Percentiles rank a stretch among this genome's conserved stretches.
These are phyloP conservation scores for Chaetomium olivaceum DNA, from an alignment of 2,329 filamentous ascomycete genomes.

Conservation along the genomic window DNA sequence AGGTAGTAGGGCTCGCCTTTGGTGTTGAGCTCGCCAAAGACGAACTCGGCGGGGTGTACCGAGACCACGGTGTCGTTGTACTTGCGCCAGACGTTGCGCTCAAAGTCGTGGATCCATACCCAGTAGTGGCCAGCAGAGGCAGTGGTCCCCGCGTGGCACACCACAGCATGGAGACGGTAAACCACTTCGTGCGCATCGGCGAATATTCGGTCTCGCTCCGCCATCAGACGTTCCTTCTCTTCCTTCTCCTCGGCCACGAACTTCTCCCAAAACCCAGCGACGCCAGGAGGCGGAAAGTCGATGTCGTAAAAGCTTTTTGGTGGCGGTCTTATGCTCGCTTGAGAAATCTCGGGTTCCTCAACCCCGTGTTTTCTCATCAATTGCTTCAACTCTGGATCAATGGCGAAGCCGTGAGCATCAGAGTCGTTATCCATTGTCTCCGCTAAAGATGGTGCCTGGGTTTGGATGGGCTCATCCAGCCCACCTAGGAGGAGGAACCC, in stretches of 20 bases:
- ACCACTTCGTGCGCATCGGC: conserved; percentile 62
- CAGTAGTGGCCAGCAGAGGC: conserved; percentile 86
- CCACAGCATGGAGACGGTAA: conserved; percentile 87
- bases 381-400: conserved; percentile 6
- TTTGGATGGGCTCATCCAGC: background rate
- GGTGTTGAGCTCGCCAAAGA: conserved; percentile 67
- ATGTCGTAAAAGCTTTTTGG: background rate
- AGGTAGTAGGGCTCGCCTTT: conserved; percentile 66
- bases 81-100: conserved; percentile 77
- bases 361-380: conserved; percentile 16
- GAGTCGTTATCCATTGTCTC: too few species aligned
- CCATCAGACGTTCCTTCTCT: conserved; percentile 32
- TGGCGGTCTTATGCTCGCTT: background rate
- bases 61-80: conserved; percentile 90
- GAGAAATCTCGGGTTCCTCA: background rate
- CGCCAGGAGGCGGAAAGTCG: background rate
- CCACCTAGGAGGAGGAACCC: conserved; percentile 16
- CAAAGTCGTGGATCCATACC: conserved; percentile 93
- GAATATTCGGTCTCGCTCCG: conserved; percentile 56
- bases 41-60: conserved; percentile 67
- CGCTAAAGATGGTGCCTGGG: background rate
- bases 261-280: conserved; percentile 45
- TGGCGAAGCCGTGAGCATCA: background rate
- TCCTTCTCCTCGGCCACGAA: conserved; percentile 39
- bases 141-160: conserved; percentile 76